Percentiles rank a stretch among this genome's conserved stretches.
These are phyloP conservation scores for Phyllosticta citribraziliensis DNA, from an alignment of 2,329 filamentous ascomycete species.

Conservation along the genomic window DNA sequence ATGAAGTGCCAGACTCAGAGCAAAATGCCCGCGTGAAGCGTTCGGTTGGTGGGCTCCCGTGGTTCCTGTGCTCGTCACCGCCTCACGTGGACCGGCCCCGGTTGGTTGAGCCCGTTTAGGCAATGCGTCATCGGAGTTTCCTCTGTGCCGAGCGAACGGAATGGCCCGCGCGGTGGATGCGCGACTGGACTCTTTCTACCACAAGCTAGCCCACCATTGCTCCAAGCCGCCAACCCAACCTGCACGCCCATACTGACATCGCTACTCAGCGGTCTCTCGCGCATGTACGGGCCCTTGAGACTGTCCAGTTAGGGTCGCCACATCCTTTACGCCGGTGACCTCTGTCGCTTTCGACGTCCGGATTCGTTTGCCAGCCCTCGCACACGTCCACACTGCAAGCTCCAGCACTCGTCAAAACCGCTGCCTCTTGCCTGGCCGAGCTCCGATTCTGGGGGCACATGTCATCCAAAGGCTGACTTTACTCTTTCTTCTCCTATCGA, in stretches of 20 bases:
- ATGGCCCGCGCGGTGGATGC: constrained; percentile 8
- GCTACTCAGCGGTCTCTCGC: constrained; percentile 2
- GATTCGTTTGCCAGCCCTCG: not conserved
- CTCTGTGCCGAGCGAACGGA: constrained; percentile 7
- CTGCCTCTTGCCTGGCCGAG: not conserved
- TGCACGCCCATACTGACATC: not conserved
- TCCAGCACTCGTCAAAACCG: constrained; percentile 4
- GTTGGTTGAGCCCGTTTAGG: not conserved
- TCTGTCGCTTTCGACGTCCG: not conserved
- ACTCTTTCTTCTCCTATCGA: not conserved
- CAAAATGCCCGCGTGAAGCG: too few species aligned
- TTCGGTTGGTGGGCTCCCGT: too few species aligned
- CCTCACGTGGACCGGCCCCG: too few species aligned
- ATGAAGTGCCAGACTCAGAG: too few species aligned
- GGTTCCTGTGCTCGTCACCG: too few species aligned
- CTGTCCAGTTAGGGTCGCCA: not conserved
- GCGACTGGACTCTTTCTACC: constrained; percentile 5
- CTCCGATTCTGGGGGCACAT: constrained; percentile 5
- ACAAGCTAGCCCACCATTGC: constrained; percentile 7
- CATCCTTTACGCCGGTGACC: not conserved
- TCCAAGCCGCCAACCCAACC: not conserved
- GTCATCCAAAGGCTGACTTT: constrained; percentile 4
- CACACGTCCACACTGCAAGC: constrained; percentile 6
- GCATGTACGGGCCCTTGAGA: not conserved
- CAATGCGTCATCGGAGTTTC: constrained; percentile 8